These are phyloP conservation scores for Chlamydomonas reinhardtii DNA, from an alignment of 163 green algal genomes.

Conservation along the genomic window DNA sequence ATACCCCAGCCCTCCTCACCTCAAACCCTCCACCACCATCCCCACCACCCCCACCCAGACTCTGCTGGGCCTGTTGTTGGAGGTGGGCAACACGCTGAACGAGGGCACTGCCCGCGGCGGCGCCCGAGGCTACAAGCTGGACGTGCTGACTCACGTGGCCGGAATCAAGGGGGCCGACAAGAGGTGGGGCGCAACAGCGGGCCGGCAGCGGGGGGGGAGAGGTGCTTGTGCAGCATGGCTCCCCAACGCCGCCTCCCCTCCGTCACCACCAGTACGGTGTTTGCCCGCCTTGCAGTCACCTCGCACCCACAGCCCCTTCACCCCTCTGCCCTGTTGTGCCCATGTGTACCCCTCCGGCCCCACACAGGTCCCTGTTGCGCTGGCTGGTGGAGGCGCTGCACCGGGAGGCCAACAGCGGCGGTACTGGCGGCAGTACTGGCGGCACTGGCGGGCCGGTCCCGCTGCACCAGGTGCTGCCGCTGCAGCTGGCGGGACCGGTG, in stretches of 20 bases:
- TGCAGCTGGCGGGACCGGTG: conserved; percentile 61
- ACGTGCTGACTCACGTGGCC: conserved; percentile 75
- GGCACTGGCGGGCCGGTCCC: no score
- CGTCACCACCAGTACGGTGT: no score
- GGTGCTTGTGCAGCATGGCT: no score
- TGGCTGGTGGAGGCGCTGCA: conserved; percentile 71
- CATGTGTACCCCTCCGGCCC: no score
- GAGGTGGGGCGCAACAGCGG: not conserved
- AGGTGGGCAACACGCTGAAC: conserved; percentile 89
- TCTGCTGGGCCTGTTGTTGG: conserved; percentile 76
- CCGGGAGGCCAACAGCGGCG: no score
- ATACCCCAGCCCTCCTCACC: no score
- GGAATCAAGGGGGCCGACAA: conserved; percentile 71
- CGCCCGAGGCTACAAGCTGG: conserved; percentile 73
- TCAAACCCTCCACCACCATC: no score
- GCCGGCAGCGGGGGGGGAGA: not conserved
- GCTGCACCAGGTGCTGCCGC: conserved; percentile 38
- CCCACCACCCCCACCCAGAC: not conserved
- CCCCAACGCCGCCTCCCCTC: no score
- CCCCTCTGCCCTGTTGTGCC: no score
- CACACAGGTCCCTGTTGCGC: conserved; percentile 87
- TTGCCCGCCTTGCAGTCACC: no score
- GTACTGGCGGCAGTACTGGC: no score
- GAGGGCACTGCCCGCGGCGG: conserved; percentile 56
- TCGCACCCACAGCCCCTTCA: no score